Conservation (phyloP, 345 rosid genomes). For the Dimocarpus longan region DNA sequence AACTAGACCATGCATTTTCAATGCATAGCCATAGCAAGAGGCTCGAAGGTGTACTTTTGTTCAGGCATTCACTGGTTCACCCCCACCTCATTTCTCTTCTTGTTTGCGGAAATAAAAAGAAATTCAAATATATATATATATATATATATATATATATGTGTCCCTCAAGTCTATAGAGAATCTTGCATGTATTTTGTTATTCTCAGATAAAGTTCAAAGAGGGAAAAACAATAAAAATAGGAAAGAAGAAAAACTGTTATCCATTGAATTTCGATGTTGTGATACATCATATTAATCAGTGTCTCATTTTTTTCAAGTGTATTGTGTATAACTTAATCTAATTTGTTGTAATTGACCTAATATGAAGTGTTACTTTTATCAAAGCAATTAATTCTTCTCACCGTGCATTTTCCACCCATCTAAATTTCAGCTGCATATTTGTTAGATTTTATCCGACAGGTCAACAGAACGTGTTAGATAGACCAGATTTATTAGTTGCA, state of each 20-base stretch:
- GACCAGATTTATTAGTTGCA: not conserved
- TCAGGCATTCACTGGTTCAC: not conserved
- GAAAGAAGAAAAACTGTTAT: not conserved
- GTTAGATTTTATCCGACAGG: not conserved
- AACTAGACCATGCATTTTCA: not conserved
- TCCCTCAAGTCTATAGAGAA: not conserved
- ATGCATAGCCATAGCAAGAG: not conserved
- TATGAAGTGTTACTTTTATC: not conserved
- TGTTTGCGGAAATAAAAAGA: not conserved
- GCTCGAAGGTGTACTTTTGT: not conserved
- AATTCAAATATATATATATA: not conserved
- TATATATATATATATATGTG: not conserved
- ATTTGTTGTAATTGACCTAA: not conserved
- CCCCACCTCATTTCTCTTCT: not conserved
- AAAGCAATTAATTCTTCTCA: not conserved
- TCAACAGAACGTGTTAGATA: not conserved
- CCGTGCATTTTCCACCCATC: not conserved
- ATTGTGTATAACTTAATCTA: not conserved
- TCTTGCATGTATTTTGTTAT: not conserved
- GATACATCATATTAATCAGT: not conserved
- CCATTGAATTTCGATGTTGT: not conserved
- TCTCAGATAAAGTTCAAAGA: not conserved
- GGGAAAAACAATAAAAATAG: not conserved
- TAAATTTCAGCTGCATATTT: not conserved
- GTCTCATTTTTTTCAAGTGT: no score